Evolutionary conservation across 495 filamentous ascomycete genomes (phyloP).

Genomic region (Neurospora tetraspora): DNA sequence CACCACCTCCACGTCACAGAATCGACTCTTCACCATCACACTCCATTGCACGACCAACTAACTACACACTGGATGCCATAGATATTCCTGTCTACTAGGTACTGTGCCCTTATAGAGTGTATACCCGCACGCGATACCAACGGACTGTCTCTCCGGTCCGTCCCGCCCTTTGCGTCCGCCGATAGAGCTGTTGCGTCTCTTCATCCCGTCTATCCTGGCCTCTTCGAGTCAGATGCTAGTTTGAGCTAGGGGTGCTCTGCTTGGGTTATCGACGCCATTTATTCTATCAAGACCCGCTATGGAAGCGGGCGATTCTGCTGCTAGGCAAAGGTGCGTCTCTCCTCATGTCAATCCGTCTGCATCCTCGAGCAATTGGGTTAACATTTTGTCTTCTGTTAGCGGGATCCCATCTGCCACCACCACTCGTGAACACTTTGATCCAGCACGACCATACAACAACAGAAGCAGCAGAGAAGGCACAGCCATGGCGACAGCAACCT

Average conservation of each 20-base stretch:
- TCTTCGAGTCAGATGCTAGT: slow-evolving; percentile 8
- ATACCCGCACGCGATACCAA: background rate
- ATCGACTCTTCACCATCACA: background rate
- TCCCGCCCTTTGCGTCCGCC: background rate
- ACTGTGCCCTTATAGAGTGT: background rate
- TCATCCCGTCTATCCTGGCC: background rate
- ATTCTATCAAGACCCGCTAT: slow-evolving; percentile 31
- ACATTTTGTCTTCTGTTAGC: slow-evolving; percentile 11
- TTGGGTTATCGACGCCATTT: slow-evolving; percentile 5
- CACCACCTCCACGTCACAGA: background rate
- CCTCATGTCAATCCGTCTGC: slow-evolving; percentile 7
- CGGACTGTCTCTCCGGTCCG: background rate
- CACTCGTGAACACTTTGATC: slow-evolving; percentile 23
- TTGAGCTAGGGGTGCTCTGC: slow-evolving; percentile 8
- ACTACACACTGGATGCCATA: background rate
- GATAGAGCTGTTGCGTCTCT: background rate
- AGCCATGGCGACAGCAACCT: slow-evolving; percentile 37
- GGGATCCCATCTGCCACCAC: slow-evolving; percentile 21
- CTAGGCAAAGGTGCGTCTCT: slow-evolving; percentile 39
- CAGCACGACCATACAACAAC: slow-evolving; percentile 20
- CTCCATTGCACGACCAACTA: background rate
- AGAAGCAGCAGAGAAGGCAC: slow-evolving; percentile 28
- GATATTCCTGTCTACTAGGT: background rate
- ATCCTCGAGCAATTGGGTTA: slow-evolving; percentile 3
- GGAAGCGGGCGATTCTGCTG: slow-evolving; percentile 40